Base-by-base conservation (phyloP, 768 basidiomycete genomes). In the Leccinum longicurvipes region DNA sequence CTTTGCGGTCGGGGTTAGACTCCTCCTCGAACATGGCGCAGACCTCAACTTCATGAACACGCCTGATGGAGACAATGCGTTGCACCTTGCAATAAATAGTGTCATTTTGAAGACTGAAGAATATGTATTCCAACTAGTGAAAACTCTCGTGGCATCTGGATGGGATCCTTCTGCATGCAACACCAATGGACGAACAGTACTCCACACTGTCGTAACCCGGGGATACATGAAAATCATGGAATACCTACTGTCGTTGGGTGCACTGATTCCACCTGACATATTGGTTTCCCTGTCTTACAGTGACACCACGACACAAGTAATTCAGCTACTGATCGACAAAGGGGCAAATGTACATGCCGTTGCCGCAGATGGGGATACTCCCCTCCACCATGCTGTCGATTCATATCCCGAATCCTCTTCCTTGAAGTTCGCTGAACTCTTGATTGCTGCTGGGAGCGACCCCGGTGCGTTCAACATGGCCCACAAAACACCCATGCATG, bases 121-220 rank as follows among this genome's bases (percentile, higher is more conserved):
- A 32, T 15, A 32, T 3, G 9, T 1, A 32, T 39, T 39, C 7
- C 36, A 19, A 39, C 1, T 10, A n/a, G n/a, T 39, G 1, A 39
- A 39, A 4, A 41, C 5, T 11, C 39, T 41, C 39, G 19, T 41
- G 39, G n/a, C 2, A 1, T n/a, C 39, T 19, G 39, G 39, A 41
- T 41, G 39, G 10, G n/a, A 41, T 41, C 39, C 39, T 4, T 19
- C n/a, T n/a, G 39, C 19, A 19, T 11, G n/a, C 39, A 41, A 41
- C 39, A 10, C 17, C 2, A 1, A 10, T 14, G 39, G 39, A 41
- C n/a, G 10, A 41, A 41, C 39, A 19, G n/a, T 19, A n/a, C 5
- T 41, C 9, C 8, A 9, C 12, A 10, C 1, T 17, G 10, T 10
- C n/a, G n/a, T 9, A 0, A n/a, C 39, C 0, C 0, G 2, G 8